Conservation (phyloP, 345 rosid species). For the Cardamine occulta region DNA sequence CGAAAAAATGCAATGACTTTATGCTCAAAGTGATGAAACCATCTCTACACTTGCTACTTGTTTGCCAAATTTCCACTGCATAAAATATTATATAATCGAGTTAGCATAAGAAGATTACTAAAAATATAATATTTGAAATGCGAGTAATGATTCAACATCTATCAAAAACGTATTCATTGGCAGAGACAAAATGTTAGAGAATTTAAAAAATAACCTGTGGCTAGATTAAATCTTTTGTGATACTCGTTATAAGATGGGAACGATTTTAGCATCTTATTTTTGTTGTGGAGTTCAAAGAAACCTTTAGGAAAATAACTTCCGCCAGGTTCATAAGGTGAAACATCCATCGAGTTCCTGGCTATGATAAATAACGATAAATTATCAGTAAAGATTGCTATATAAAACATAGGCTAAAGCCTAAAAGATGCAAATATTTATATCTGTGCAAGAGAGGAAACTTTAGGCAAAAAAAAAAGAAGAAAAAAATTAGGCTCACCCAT, state of each 20-base stretch:
- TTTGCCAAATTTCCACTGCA: conserved; percentile 31
- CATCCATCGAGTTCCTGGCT: conserved; percentile 19
- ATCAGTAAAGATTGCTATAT: background rate
- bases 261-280: conserved; percentile 24
- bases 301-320: conserved; percentile 2
- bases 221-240: conserved; percentile 23
- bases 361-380: conserved; percentile 1
- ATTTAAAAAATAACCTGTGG: conserved; percentile 19
- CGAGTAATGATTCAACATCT: background rate
- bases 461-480: background rate
- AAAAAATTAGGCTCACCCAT: conserved; percentile 26
- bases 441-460: too few relatives aligned
- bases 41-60: conserved; percentile 9
- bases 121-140: background rate
- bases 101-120: conserved; percentile 7
- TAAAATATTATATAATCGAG: background rate
- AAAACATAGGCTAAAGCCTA: background rate
- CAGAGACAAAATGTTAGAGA: background rate
- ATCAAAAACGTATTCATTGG: background rate
- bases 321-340: conserved; percentile 17
- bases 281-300: conserved; percentile 15
- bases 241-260: conserved; percentile 28
- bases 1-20: conserved; percentile 36
- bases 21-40: conserved; percentile 35
- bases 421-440: background rate